These are phyloP conservation scores for Trichopus zeylanicus DNA, from an alignment of 116 monocot genomes.

Conservation along the genomic window DNA sequence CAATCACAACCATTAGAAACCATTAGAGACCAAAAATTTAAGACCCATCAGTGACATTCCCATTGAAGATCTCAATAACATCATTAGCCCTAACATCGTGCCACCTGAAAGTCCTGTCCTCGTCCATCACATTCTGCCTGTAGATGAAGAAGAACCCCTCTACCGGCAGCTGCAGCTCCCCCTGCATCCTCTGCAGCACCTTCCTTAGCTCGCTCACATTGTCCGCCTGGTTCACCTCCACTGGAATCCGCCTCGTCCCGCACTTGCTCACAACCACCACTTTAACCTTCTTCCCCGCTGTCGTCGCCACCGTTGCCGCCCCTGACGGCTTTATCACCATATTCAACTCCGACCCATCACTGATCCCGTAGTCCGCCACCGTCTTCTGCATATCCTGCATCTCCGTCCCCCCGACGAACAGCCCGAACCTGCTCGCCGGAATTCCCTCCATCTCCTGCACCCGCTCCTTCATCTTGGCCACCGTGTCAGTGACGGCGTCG, in stretches of 20 bases:
- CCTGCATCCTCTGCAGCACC: constrained; percentile 23
- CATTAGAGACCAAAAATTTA: no score
- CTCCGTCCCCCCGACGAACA: constrained; percentile 15
- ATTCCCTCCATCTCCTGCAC: constrained; percentile 17
- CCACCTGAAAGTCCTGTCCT: constrained; percentile 31
- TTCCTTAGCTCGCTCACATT: constrained; percentile 41
- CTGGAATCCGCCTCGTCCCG: constrained; percentile 19
- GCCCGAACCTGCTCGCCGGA: background rate
- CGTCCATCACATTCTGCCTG: constrained; percentile 45
- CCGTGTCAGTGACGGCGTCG: constrained; percentile 7
- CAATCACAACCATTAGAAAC: no score
- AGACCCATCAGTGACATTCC: constrained; percentile 27
- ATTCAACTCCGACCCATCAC: constrained; percentile 6
- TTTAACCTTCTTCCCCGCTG: constrained; percentile 8
- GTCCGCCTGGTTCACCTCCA: constrained; percentile 36
- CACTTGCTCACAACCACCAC: constrained; percentile 20
- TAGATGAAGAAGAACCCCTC: constrained; percentile 44
- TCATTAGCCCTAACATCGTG: constrained; percentile 31
- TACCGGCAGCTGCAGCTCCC: constrained; percentile 7
- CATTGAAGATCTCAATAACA: constrained; percentile 53
- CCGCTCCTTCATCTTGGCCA: constrained; percentile 15
- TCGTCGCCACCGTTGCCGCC: background rate
- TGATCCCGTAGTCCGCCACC: constrained; percentile 12
- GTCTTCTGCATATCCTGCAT: constrained; percentile 12
- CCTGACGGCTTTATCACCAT: constrained; percentile 1